Base-by-base conservation (phyloP, 2,329 filamentous ascomycete genomes). In the Penicillium sp. region DNA sequence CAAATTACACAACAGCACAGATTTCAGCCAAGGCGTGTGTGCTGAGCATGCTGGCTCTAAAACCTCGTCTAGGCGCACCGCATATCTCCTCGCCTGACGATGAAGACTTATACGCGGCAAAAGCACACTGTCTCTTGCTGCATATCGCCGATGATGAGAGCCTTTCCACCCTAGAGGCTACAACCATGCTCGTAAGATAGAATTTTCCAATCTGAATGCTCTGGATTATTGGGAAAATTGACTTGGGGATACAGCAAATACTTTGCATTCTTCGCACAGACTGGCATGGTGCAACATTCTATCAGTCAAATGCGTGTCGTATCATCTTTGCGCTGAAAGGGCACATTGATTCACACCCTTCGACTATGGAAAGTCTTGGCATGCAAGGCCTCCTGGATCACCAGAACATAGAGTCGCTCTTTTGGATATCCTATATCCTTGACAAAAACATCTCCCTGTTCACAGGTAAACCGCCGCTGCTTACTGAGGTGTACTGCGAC, bases 401-500 rank as follows among this genome's bases (percentile, higher is more conserved):
- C 9, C 9, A 26, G 4, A 52, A 57, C 8, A 49, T 37, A 34
- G 47, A 49, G 37, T 36, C 12, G 9, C 46, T 57, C 0, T 57
- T 57, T 29, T 57, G 55, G 53, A 9, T 47, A 34, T 52, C 28
- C 39, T 52, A 49, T 32, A 49, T 49, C 32, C 28, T 49, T 13
- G 50, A 52, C 36, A 52, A 52, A 39, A 44, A 52, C n/a, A 44
- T 49, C 4, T 41, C 53, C 3, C 33, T 57, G 18, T 45, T 46
- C n/a, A 52, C 53, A 2, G 53, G 55, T 9, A 51, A 45, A 13
- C 49, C 49, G 3, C 53, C 50, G 7, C 43, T 51, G 29, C 53
- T 57, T 9, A 48, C 42, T 6, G 53, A 57, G 36, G 9, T 27
- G 4, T 54, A 50, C 29, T 57, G 53, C 43, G 49, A 57, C 12